A percentile compares a stretch with the other conserved stretches of the same genome.
Conservation (phyloP, 176 grass and related monocot species). For the Echinochloa phyllopogon region DNA sequence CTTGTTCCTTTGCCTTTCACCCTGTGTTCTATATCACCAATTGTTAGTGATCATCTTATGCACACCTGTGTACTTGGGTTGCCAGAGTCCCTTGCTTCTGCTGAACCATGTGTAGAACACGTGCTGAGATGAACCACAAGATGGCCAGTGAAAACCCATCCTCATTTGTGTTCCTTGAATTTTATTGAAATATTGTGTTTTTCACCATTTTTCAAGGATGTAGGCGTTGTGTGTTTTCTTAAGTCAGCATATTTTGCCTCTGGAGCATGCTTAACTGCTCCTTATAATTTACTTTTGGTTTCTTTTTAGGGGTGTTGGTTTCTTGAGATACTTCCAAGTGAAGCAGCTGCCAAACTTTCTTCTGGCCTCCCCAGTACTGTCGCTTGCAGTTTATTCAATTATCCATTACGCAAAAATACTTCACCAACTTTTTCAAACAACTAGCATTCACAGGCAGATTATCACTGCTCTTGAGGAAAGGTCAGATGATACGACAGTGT, state of each 20-base stretch:
- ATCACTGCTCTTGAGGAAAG: conserved; percentile 31
- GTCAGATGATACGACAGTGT: conserved; percentile 43
- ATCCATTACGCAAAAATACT: conserved; percentile 72
- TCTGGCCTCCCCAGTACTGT: conserved; percentile 79
- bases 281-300: conserved; percentile 31
- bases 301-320: conserved; percentile 81
- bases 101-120: neutral
- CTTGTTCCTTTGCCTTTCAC: neutral
- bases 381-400: conserved; percentile 77
- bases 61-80: conserved; percentile 3
- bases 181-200: neutral
- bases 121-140: neutral
- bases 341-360: conserved; percentile 99
- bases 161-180: conserved; percentile 17
- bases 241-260: neutral
- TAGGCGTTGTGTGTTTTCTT: neutral
- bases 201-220: conserved; percentile 5
- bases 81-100: neutral
- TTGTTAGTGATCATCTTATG: neutral
- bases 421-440: conserved; percentile 48
- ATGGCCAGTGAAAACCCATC: neutral
- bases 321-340: conserved; percentile 95
- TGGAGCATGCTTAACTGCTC: neutral
- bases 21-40: conserved; percentile 11
- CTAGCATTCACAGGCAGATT: conserved; percentile 53